Evolutionary conservation across 2,329 filamentous ascomycete genomes (phyloP), one percentile per base, ranked within the genome.

Genomic region (Paradendryphiella salina): DNA sequence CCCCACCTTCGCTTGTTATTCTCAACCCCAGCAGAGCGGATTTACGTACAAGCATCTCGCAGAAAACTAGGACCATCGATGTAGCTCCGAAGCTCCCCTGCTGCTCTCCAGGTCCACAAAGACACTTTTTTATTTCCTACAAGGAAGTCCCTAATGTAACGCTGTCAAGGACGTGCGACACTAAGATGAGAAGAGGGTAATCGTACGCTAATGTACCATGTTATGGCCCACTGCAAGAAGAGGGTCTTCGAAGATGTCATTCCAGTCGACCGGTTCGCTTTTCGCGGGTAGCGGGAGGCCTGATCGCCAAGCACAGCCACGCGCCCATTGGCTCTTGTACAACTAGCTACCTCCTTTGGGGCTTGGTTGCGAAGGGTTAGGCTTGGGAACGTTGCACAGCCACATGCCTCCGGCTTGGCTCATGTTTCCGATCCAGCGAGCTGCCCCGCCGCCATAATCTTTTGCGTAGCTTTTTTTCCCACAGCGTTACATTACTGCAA

Each of bases 1-100:
- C 45, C 37, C 41, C 41, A 48, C 49, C 21, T 17, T 29, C 33
- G 41, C 44, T 41, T 33, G 29, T 37, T 14, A 40, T 29, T 20
- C 18, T 34, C 37, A 38, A 45, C 49, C 52, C 52, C 50, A 31
- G 41, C 34, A 36, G 17, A 13, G n/a, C 38, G 50, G 50, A 23
- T 51, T 54, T 53, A 56, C 50, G 54, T 54, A 56, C 53, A 47
- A 54, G 40, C 45, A 39, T 52, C 29, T 18, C 14, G 46, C n/a
- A 23, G 32, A 42, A 35, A 8, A 20, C 17, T 18, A 23, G 49
- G 37, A 23, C 33, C 33, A 15, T 17, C n/a, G 35, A 17, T 31
- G 35, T 26, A 41, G 31, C n/a, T n/a, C 35, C 13, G 21, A 14
- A 35, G 36, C 26, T 15, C 21, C 20, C 10, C 35, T 20, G 20